Base-by-base conservation (phyloP, 192 early-diverging fungal genomes). In the Lobosporangium transversale region DNA sequence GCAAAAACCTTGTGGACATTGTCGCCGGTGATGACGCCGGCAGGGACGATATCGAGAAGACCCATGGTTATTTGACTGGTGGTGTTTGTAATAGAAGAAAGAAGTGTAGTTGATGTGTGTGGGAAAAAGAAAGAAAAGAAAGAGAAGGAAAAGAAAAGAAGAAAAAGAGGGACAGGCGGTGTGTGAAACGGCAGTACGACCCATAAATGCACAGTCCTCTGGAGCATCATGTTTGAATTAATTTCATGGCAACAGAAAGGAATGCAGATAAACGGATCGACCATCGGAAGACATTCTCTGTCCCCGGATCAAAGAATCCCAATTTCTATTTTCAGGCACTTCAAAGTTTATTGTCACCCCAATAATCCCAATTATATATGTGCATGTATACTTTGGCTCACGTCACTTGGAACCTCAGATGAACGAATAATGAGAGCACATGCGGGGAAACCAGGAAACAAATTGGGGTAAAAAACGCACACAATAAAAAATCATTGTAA, bases 11-110 rank as follows among this genome's bases (percentile, higher is more conserved):
- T 94, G 83, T 88, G 87, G 78, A 97, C 88, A 83, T 95, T 87
- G 81, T 97, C 92, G 74, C 95, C 95, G 61, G 95, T 95, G 78
- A 97, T 83, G 79, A 97, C 95, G 58, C 95, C 95, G 75, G 94
- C 83, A 51, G 92, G 90, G 79, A 97, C 90, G 67, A 95, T 86
- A 79, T 89, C 89, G 63, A 93, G 85, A 56, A 95, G 68, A 84
- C 91, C 93, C 90, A 91, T 90, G 62, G 45, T 87, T 66, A 43
- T 31, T 61, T 18, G 30, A 50, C 37, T 8, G 6, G n/a, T 15
- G 33, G 30, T 42, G 17, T 32, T 40, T 50, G 12, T n/a, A n/a
- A n/a, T n/a, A 42, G 30, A 48, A 45, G 57, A 35, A 45, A 26
- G 29, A 14, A n/a, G 21, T 29, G 23, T 44, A 23, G 49, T 40